Evolutionary conservation across 2,329 filamentous ascomycete species (phyloP), one percentile per base, ranked within the genome.

Genomic region (Clarireedia paspali): DNA sequence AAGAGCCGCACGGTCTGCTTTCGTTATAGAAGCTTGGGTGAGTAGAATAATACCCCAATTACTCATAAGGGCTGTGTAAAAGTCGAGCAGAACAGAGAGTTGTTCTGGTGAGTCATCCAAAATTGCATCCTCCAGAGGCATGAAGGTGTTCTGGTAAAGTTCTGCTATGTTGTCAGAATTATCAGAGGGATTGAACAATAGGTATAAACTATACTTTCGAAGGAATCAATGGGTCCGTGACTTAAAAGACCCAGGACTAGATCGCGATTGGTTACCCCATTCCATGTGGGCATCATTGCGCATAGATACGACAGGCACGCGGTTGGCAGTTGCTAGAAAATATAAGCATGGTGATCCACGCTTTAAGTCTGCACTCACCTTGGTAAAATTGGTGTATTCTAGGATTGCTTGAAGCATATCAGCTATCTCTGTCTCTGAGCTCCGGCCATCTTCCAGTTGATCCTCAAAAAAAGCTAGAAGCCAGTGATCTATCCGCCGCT

Each of bases 61-160:
- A 10, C 76, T 78, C 47, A 92, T 76, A 5, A 95, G 73, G 10
- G 71, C 70, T 1, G 79, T 84, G 70, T 92, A 94, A 59, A 90
- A 83, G 1, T 70, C 70, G 2, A 94, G 75, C 2, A 95, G 72
- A 2, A 74, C 74, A 0, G 79, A 66, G 62, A 84, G 85, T 0
- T 83, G 81, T 5, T 73, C 65, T 0, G 75, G 57, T 0, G 73
- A 74, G 44, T 77, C 74, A 61, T 79, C 74, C 9, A 82, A 68
- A 1, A 83, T 64, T 23, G 72, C 73, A 0, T 69, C 68, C 63
- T 87, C 81, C 12, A 86, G 70, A 1, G 73, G 74, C 24, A 71
- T 65, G 20, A 85, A 75, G 12, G 79, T 71, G n/a, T 72, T 67
- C 26, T 66, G 44, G 55, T 77, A 74, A 2, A 84, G 68, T 47